These are phyloP conservation scores for Spergularia azorica DNA, from an alignment of 179 eudicot genomes.

Conservation along the genomic window DNA sequence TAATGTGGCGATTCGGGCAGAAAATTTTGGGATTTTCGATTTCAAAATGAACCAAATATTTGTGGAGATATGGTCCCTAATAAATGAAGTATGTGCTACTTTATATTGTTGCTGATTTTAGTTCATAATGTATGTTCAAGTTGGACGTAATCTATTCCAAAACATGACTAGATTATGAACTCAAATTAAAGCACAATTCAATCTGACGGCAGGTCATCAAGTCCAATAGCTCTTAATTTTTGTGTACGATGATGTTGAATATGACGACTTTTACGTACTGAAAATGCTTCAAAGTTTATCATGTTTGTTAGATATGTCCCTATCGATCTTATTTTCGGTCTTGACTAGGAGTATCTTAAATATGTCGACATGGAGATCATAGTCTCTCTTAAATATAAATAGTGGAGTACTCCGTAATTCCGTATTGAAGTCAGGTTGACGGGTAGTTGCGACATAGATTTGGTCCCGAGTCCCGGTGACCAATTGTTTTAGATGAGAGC, in stretches of 20 bases:
- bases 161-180: slow-evolving; percentile 10
- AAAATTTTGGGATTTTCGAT: neutral
- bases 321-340: neutral
- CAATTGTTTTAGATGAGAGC: too few relatives aligned
- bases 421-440: too few relatives aligned
- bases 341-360: too few relatives aligned
- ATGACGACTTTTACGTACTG: neutral
- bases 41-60: neutral
- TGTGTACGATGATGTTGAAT: neutral
- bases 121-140: neutral
- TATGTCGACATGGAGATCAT: too few relatives aligned
- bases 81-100: too few relatives aligned
- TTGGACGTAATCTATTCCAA: neutral
- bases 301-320: neutral
- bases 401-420: too few relatives aligned
- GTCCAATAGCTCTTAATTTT: neutral
- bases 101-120: neutral
- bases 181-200: neutral
- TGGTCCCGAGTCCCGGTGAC: too few relatives aligned
- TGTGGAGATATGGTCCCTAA: too few relatives aligned
- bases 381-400: too few relatives aligned
- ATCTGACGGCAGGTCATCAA: neutral
- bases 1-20: neutral
- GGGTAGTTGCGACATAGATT: too few relatives aligned
- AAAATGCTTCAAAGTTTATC: slow-evolving; percentile 11